Evolutionary conservation across 1,284 basidiomycete genomes (phyloP).

Genomic region (Schizophyllum commune): DNA sequence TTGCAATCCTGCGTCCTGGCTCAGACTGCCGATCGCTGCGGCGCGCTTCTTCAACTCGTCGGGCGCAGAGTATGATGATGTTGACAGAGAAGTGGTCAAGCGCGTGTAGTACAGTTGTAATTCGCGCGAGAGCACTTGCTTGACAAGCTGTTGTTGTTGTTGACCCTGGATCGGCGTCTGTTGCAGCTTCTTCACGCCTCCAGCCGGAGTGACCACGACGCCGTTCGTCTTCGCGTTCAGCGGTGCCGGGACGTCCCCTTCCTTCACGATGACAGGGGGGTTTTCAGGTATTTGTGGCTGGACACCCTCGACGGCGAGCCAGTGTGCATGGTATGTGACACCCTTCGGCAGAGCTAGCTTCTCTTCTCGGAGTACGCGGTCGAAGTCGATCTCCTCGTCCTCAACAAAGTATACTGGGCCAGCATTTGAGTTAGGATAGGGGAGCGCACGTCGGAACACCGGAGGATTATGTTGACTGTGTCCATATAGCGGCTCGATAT

Average conservation of each 20-base stretch:
- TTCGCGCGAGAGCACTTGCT: slow-evolving; percentile 91
- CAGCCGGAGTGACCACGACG: slow-evolving; percentile 15
- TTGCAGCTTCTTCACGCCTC: slow-evolving; percentile 27
- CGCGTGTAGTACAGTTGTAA: slow-evolving; percentile 94
- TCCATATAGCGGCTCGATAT: slow-evolving; percentile 89
- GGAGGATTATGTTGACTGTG: slow-evolving; percentile 66
- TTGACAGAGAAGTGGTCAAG: slow-evolving; percentile 70
- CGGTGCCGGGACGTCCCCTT: slow-evolving; percentile 28
- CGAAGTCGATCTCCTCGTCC: slow-evolving; percentile 97
- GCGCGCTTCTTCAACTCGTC: slow-evolving; percentile 60
- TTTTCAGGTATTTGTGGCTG: slow-evolving; percentile 97
- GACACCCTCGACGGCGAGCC: slow-evolving; percentile 97
- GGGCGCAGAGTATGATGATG: slow-evolving; percentile 43
- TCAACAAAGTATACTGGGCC: slow-evolving; percentile 86
- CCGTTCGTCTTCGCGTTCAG: slow-evolving; percentile 32
- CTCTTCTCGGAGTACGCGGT: slow-evolving; percentile 78
- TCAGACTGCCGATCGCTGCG: slow-evolving; percentile 85
- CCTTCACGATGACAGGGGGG: slow-evolving; percentile 72
- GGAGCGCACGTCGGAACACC: slow-evolving; percentile 66
- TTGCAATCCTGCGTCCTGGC: slow-evolving; percentile 87
- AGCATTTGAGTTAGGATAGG: slow-evolving; percentile 53
- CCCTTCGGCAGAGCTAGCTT: slow-evolving; percentile 73
- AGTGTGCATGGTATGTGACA: slow-evolving; percentile 84
- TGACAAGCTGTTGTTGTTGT: slow-evolving; percentile 66
- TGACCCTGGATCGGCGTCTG: slow-evolving; percentile 33